These are phyloP conservation scores for Biscogniauxia sp. DNA, from an alignment of 2,329 filamentous ascomycete genomes.

Conservation along the genomic window DNA sequence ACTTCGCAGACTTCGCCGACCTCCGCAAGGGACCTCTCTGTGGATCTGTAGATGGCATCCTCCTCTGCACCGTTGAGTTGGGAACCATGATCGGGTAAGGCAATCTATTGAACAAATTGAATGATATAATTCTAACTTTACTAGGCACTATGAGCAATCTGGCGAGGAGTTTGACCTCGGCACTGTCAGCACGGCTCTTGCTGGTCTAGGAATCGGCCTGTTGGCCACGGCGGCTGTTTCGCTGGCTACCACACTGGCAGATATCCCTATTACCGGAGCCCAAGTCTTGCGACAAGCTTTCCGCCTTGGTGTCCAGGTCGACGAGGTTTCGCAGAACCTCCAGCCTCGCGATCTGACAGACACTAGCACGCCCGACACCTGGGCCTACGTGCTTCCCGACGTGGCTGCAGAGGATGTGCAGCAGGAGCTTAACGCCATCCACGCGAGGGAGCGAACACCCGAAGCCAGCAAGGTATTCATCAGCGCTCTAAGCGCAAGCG, in stretches of 20 bases:
- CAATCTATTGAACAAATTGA: background rate
- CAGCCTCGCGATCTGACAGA: too few species aligned
- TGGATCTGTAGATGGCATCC: constrained; percentile 40
- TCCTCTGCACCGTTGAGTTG: constrained; percentile 41
- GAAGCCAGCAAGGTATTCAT: too few species aligned
- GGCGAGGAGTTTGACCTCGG: constrained; percentile 23
- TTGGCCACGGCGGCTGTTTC: constrained; percentile 42
- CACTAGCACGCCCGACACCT: too few species aligned
- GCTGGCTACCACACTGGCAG: constrained; percentile 36
- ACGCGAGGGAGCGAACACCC: too few species aligned
- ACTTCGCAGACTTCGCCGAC: too few species aligned
- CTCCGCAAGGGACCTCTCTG: too few species aligned
- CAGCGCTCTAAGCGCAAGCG: too few species aligned
- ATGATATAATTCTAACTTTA: background rate
- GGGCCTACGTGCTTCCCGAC: too few species aligned
- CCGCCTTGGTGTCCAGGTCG: constrained; percentile 43
- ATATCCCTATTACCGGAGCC: constrained; percentile 40
- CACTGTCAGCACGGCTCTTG: constrained; percentile 30
- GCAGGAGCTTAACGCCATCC: too few species aligned
- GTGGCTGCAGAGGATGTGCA: too few species aligned
- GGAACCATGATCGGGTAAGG: constrained; percentile 43
- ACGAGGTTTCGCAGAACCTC: constrained; percentile 41
- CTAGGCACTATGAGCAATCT: constrained; percentile 32
- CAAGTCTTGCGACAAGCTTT: constrained; percentile 46
- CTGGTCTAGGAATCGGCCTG: constrained; percentile 45